Conservation (phyloP, 2,329 filamentous ascomycete species). For the Cladosporium sp. region DNA sequence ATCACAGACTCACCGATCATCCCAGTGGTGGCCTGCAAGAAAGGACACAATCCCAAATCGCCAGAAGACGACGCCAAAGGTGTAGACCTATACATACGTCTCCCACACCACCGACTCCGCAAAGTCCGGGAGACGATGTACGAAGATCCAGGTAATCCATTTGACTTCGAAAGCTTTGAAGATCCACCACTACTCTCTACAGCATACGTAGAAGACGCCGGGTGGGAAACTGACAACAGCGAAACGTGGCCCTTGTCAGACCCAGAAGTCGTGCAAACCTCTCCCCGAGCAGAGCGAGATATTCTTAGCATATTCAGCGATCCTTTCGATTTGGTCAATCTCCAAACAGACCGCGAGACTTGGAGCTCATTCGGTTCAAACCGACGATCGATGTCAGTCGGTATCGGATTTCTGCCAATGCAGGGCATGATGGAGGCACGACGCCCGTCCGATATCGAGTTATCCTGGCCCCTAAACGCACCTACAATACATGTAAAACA, state of each 20-base stretch:
- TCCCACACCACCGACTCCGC: constrained; percentile 5
- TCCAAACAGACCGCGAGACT: background rate
- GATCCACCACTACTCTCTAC: background rate
- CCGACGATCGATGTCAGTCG: constrained; percentile 15
- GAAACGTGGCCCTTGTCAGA: background rate
- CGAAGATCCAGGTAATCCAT: constrained; percentile 14
- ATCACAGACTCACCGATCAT: background rate
- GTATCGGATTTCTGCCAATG: constrained; percentile 4
- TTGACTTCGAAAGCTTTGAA: background rate
- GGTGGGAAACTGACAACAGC: background rate
- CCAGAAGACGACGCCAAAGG: constrained; percentile 11
- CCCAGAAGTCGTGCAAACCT: background rate
- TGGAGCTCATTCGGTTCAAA: background rate
- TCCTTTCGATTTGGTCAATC: constrained; percentile 10
- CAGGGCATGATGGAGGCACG: background rate
- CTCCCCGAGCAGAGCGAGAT: background rate
- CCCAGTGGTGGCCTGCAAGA: background rate
- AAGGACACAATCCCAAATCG: constrained; percentile 11
- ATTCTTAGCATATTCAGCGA: constrained; percentile 7
- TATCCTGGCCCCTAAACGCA: background rate
- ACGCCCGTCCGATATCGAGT: background rate
- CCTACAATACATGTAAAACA: background rate
- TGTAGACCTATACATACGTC: constrained; percentile 9
- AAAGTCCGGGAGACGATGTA: constrained; percentile 13
- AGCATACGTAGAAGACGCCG: background rate